Conservation (phyloP, 345 rosid genomes). For the Populus deltoides region DNA sequence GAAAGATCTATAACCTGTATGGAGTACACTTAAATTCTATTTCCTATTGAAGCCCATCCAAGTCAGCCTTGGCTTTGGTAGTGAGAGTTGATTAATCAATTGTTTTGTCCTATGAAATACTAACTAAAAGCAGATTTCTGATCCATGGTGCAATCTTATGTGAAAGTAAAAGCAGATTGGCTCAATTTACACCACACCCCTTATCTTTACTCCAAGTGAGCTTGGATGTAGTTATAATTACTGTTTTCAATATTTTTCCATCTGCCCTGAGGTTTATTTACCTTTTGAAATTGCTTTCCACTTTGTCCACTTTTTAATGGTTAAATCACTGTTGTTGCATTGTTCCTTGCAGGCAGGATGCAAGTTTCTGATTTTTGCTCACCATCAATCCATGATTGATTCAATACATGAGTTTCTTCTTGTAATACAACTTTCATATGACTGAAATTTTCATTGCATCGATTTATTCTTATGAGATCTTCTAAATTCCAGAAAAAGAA, state of each 20-base stretch:
- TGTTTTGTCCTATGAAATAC: neutral
- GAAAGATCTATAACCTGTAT: neutral
- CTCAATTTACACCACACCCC: neutral
- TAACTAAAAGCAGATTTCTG: neutral
- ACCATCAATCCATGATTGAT: constrained; percentile 83
- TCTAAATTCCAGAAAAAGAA: constrained; percentile 73
- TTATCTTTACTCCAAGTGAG: neutral
- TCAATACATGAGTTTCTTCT: constrained; percentile 69
- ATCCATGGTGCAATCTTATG: neutral
- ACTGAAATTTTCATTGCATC: constrained; percentile 15
- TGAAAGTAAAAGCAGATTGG: neutral
- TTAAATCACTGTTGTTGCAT: neutral
- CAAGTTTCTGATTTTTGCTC: constrained; percentile 93
- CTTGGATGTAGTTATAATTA: neutral
- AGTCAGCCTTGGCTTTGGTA: neutral
- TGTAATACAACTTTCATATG: constrained; percentile 47
- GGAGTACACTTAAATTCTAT: neutral
- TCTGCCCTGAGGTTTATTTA: neutral
- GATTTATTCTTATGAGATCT: constrained; percentile 19
- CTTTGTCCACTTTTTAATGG: neutral
- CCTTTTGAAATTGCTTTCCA: neutral
- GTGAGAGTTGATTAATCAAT: neutral
- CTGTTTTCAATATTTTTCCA: neutral
- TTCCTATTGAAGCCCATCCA: neutral
- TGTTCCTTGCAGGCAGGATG: constrained; percentile 76